Base-by-base conservation (phyloP, 345 rosid genomes). In the Schrenkiella parvula region DNA sequence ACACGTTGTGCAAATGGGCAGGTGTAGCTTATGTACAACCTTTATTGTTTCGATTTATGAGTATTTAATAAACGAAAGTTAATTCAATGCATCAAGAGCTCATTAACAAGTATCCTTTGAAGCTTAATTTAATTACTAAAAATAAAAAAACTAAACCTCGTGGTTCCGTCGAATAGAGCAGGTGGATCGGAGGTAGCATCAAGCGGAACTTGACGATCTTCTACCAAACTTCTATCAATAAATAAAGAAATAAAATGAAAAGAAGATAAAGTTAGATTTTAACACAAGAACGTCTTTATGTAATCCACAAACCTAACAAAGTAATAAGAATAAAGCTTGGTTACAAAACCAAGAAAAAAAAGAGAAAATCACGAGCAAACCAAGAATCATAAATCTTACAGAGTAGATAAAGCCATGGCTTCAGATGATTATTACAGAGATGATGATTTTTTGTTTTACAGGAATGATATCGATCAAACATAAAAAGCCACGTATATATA, bases 1-100 rank as follows among this genome's bases (percentile, higher is more conserved):
- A 78, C 88, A 48, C 92, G 95, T 83, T 88, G 96, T 0, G 91
- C 95, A 53, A 80, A 89, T 3, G 98, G 95, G 81, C 98, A 88
- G 4, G 80, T 78, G 58, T 87, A 88, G 15, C 87, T 83, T 58
- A 84, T 82, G 48, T 87, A 92, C 85, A 89, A 76, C 85, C 98
- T 91, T 44, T 39, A 14, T 66, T 71, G 68, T 73, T 41, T 26
- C n/a, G 5, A n/a, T 12, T 63, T 31, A 38, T 4, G 11, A 25
- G n/a, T 4, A 35, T 35, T 54, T 22, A 26, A 2, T 41, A 18
- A 67, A 59, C 23, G 3, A 2, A 29, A 41, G 0, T 5, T 3
- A 59, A 2, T 12, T 10, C 6, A 14, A 52, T 19, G 46, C 60
- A 47, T 32, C 11, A 39, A 23, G 23, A 57, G 1, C 32, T 57